Conservation (phyloP, 1,284 basidiomycete species). For the Agaricales sp. region DNA sequence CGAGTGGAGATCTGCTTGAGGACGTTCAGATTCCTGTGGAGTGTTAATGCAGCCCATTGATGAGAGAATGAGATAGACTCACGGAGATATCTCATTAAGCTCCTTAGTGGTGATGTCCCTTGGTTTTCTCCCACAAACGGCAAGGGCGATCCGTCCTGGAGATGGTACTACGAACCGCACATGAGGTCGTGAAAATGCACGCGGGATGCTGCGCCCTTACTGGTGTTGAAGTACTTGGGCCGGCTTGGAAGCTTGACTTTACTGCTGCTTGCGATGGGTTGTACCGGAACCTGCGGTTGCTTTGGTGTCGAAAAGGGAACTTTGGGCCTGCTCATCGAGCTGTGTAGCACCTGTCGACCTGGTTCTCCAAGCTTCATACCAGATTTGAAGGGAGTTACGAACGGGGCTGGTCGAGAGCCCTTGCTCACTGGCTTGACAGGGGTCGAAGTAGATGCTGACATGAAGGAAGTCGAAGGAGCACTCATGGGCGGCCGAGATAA, state of each 20-base stretch:
- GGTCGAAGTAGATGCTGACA: not conserved
- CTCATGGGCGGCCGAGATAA: not conserved
- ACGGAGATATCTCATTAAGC: not conserved
- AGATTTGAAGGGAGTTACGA: constrained; percentile 63
- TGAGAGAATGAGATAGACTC: not conserved
- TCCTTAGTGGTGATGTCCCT: not conserved
- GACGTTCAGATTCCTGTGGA: constrained; percentile 41
- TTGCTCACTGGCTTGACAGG: constrained; percentile 9
- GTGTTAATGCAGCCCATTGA: too few relatives aligned
- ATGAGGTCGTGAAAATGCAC: not conserved
- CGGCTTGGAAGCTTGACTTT: not conserved
- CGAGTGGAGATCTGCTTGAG: constrained; percentile 48
- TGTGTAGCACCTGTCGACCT: constrained; percentile 26
- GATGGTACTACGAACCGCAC: not conserved
- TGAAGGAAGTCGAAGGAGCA: not conserved
- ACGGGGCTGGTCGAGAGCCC: constrained; percentile 30
- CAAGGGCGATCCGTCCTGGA: not conserved
- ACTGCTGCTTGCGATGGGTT: not conserved
- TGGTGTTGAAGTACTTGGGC: not conserved
- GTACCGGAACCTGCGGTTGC: not conserved
- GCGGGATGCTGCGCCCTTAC: too few relatives aligned
- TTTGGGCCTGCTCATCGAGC: constrained; percentile 4
- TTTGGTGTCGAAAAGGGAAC: constrained; percentile 5
- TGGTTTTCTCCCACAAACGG: not conserved
- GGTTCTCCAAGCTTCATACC: constrained; percentile 46